phyloP scores from a whole-genome alignment of 768 basidiomycete genomes.

The Clavaria fumosa region DNA sequence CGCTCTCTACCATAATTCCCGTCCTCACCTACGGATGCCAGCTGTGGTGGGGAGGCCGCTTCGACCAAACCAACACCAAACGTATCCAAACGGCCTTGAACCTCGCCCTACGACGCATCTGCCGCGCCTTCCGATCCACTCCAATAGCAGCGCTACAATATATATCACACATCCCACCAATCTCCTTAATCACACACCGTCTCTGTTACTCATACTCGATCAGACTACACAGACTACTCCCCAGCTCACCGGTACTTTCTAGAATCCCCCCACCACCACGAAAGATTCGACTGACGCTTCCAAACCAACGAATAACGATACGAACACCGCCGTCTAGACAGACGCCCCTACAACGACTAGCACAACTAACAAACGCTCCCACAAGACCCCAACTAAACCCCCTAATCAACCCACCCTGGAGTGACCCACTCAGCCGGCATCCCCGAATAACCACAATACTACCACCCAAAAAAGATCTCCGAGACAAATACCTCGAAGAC shows the following conservation, averaged over 20 bases:
- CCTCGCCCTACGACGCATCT: not conserved
- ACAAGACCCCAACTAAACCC: not conserved
- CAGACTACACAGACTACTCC: too few relatives aligned
- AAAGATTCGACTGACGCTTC: too few relatives aligned
- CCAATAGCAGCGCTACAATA: too few relatives aligned
- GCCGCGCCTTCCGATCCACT: too few relatives aligned
- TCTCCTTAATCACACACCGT: not conserved
- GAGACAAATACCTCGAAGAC: not conserved
- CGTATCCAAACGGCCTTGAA: not conserved
- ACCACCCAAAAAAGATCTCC: too few relatives aligned
- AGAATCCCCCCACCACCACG: not conserved
- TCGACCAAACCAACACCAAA: too few relatives aligned
- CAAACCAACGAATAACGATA: too few relatives aligned
- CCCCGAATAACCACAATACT: not conserved
- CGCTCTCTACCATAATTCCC: conserved; percentile 17
- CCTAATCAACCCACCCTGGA: not conserved
- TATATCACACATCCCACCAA: not conserved
- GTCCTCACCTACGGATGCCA: conserved; percentile 21
- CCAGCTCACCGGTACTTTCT: not conserved
- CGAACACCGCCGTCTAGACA: too few relatives aligned
- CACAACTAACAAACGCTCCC: not conserved
- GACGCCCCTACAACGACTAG: not conserved
- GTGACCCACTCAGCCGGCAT: not conserved
- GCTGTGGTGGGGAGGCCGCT: conserved; percentile 19
- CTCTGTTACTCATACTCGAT: too few relatives aligned